Conservation (phyloP, 192 early-diverging fungal genomes). For the Umbelopsis isabellina region DNA sequence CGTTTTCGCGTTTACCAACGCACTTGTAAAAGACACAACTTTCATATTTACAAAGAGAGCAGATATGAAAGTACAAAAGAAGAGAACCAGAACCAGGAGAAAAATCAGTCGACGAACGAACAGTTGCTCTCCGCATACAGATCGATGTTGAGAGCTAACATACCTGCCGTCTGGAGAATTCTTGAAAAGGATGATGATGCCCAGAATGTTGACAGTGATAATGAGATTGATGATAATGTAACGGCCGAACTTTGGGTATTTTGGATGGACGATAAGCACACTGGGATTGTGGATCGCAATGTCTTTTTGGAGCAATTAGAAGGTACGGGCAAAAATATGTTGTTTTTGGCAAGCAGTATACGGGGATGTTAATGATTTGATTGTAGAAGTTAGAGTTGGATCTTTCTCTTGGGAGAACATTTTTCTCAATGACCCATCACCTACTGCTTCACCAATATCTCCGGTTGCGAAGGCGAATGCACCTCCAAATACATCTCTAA, state of each 20-base stretch:
- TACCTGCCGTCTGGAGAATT: conserved; percentile 13
- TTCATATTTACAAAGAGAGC: conserved; percentile 2
- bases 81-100: background rate
- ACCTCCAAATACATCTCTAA: conserved; percentile 23
- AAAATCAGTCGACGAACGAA: background rate
- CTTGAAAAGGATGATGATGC: background rate
- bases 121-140: background rate
- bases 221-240: background rate
- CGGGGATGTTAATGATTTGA: background rate
- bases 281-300: conserved; percentile 33
- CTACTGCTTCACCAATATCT: conserved; percentile 26
- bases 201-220: background rate
- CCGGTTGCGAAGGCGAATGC: conserved; percentile 20
- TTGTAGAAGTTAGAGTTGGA: conserved; percentile 35
- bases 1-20: conserved; percentile 39
- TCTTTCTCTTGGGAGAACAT: conserved; percentile 43
- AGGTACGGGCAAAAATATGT: conserved; percentile 19
- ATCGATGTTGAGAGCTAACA: background rate
- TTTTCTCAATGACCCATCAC: conserved; percentile 27
- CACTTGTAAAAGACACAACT: conserved; percentile 16
- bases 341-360: background rate
- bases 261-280: conserved; percentile 43
- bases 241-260: conserved; percentile 40
- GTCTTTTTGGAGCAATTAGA: conserved; percentile 23
- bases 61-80: background rate